These are phyloP conservation scores for Saccharomycopsis sp. DNA, from an alignment of 805 yeast genomes.

Conservation along the genomic window DNA sequence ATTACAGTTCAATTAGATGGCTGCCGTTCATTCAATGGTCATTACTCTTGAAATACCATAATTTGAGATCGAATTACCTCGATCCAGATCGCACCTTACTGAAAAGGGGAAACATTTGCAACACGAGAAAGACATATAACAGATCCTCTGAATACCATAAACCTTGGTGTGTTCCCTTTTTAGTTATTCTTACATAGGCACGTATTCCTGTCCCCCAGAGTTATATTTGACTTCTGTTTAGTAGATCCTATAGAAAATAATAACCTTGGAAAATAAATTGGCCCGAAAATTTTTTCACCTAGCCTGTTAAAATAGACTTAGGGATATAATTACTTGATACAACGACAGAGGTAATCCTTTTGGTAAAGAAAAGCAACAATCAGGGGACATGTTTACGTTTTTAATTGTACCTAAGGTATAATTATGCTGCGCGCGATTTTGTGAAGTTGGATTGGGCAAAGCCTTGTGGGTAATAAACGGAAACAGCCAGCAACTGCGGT, in stretches of 20 bases:
- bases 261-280: background rate
- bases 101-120: too few species aligned
- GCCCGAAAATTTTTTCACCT: background rate
- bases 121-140: too few species aligned
- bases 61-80: background rate
- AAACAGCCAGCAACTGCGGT: too few species aligned
- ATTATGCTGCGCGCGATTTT: too few species aligned
- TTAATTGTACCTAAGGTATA: too few species aligned
- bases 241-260: background rate
- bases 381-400: too few species aligned
- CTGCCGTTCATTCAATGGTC: background rate
- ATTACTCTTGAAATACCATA: background rate
- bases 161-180: background rate
- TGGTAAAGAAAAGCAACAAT: background rate
- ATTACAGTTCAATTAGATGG: background rate
- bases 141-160: too few species aligned
- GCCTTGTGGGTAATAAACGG: background rate
- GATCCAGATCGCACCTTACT: background rate
- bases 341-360: background rate
- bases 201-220: background rate
- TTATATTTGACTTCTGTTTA: background rate
- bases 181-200: background rate
- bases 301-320: background rate
- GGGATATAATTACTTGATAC: background rate
- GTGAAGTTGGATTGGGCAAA: too few species aligned